These are phyloP conservation scores for Pythium insidiosum DNA, from an alignment of 352 stramenopile species.

Conservation along the genomic window DNA sequence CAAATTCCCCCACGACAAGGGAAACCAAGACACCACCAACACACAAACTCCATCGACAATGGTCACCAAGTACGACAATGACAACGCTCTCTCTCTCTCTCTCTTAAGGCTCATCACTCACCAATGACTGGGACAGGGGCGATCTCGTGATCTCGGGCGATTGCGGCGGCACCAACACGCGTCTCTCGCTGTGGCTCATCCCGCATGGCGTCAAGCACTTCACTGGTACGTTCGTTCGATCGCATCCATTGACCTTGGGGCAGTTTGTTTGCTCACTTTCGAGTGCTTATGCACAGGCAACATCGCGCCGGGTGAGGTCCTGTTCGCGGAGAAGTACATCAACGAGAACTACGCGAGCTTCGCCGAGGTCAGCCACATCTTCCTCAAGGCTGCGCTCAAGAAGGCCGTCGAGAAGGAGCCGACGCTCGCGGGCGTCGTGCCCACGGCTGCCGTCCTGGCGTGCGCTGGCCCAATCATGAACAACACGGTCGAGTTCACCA, in stretches of 20 bases:
- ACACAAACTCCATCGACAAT: too few relatives aligned
- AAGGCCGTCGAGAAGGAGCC: too few relatives aligned
- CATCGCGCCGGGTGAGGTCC: slow-evolving; percentile 69
- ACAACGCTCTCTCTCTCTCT: too few relatives aligned
- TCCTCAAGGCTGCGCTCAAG: too few relatives aligned
- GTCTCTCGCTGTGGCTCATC: slow-evolving; percentile 87
- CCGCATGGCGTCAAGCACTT: slow-evolving; percentile 51
- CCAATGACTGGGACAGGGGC: too few relatives aligned
- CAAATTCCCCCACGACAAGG: too few relatives aligned
- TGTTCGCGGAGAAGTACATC: slow-evolving; percentile 83
- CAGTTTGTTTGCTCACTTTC: slow-evolving; percentile 6
- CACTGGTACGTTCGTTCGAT: slow-evolving; percentile 38
- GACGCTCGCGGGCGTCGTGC: slow-evolving; percentile 57
- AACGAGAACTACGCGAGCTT: slow-evolving; percentile 82
- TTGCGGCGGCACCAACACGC: slow-evolving; percentile 96
- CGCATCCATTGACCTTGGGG: not conserved
- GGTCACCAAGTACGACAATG: too few relatives aligned
- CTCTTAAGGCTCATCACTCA: too few relatives aligned
- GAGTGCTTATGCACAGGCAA: too few relatives aligned
- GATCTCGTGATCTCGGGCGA: slow-evolving; percentile 89
- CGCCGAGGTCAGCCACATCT: slow-evolving; percentile 86
- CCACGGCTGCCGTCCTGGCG: slow-evolving; percentile 61
- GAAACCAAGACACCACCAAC: too few relatives aligned
- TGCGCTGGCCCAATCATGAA: slow-evolving; percentile 78
- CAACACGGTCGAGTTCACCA: slow-evolving; percentile 89